Evolutionary conservation across 164 flowering plant genomes (phyloP).

Genomic region (Dillenia suffruticosa): DNA sequence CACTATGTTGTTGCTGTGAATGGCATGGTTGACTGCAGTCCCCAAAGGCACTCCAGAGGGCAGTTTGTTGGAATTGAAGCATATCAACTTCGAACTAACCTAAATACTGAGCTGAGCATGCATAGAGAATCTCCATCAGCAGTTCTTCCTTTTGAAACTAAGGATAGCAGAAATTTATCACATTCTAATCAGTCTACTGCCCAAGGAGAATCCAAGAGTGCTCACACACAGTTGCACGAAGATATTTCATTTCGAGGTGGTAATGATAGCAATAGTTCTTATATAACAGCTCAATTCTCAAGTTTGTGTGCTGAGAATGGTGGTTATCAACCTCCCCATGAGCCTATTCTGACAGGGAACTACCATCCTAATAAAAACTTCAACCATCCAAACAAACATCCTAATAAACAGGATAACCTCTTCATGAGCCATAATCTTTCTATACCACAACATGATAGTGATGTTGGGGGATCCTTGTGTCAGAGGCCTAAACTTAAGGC

Average conservation of each 20-base stretch:
- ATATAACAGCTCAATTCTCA: constrained; percentile 14
- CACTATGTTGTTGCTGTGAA: constrained; percentile 82
- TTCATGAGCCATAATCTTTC: constrained; percentile 23
- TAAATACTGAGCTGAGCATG: constrained; percentile 27
- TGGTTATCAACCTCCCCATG: constrained; percentile 15
- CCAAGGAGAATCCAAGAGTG: constrained; percentile 12
- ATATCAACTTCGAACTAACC: constrained; percentile 32
- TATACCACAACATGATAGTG: constrained; percentile 25
- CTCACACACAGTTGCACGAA: constrained; percentile 19
- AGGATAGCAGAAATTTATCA: constrained; percentile 20
- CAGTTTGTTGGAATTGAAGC: constrained; percentile 19
- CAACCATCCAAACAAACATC: constrained; percentile 12
- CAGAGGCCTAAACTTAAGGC: constrained; percentile 21
- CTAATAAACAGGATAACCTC: constrained; percentile 10
- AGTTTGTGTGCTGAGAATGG: constrained; percentile 12
- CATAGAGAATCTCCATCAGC: constrained; percentile 31
- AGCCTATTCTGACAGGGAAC: constrained; percentile 16
- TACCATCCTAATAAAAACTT: constrained; percentile 22
- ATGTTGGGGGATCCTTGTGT: constrained; percentile 16
- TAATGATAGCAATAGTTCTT: constrained; percentile 18
- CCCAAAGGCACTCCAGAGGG: constrained; percentile 38
- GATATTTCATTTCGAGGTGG: constrained; percentile 22
- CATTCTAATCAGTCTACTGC: constrained; percentile 33
- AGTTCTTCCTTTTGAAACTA: constrained; percentile 21
- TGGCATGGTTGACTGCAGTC: constrained; percentile 49